A percentile compares a stretch with the other conserved stretches of the same genome.
Conservation (phyloP, 208 protist genomes). For the Trypanosoma avium region DNA sequence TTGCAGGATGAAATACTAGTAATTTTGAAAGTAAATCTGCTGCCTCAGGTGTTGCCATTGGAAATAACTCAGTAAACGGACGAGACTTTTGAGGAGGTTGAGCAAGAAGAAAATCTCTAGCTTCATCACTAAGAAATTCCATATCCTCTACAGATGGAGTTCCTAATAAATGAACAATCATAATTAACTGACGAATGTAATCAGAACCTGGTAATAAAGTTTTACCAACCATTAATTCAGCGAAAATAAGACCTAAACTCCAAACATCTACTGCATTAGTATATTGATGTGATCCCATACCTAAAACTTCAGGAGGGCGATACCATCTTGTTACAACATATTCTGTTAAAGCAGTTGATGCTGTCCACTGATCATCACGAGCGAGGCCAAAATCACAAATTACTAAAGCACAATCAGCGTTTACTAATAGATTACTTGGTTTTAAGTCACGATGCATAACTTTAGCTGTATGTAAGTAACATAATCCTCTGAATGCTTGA, state of each 20-base stretch:
- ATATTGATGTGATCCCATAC: constrained; percentile 90
- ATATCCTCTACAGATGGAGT: constrained; percentile 75
- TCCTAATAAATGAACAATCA: constrained; percentile 84
- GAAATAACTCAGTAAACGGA: constrained; percentile 86
- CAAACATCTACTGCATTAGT: constrained; percentile 96
- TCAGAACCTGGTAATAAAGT: constrained; percentile 94
- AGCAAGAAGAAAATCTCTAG: constrained; percentile 63
- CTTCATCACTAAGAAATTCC: constrained; percentile 86
- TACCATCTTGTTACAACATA: constrained; percentile 99
- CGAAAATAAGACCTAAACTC: constrained; percentile 98
- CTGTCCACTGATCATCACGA: constrained; percentile 71
- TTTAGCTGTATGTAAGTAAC: constrained; percentile 97
- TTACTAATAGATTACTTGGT: constrained; percentile 95
- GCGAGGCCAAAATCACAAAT: constrained; percentile 95
- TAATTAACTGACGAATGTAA: constrained; percentile 84
- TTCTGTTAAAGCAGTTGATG: constrained; percentile 86
- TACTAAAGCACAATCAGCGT: constrained; percentile 93
- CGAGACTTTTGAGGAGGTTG: constrained; percentile 47
- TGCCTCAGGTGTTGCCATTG: constrained; percentile 91
- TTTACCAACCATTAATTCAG: constrained; percentile 97
- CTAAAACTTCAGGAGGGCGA: constrained; percentile 98
- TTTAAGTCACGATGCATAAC: constrained; percentile 97
- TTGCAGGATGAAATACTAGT: constrained; percentile 96
- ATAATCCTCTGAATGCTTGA: constrained; percentile 95
- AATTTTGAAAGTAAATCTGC: constrained; percentile 93